Evolutionary conservation across 345 rosid genomes (phyloP).

Genomic region (Mallotus nudiflorus): DNA sequence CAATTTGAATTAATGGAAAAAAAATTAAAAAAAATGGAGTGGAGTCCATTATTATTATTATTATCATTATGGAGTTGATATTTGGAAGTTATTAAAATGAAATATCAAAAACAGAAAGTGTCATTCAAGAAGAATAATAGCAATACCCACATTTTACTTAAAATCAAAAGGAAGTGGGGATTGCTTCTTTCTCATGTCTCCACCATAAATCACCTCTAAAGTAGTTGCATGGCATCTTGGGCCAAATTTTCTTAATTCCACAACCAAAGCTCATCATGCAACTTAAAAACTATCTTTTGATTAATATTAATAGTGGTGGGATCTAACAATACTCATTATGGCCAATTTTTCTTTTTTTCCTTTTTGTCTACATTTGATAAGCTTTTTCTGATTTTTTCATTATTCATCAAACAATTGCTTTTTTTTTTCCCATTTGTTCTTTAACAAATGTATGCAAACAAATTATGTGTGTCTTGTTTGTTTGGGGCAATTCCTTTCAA

Average conservation of each 20-base stretch:
- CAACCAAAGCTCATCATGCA: not conserved
- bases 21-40: too few relatives aligned
- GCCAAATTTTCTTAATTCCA: not conserved
- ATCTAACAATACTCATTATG: not conserved
- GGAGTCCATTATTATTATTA: too few relatives aligned
- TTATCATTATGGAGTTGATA: too few relatives aligned
- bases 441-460: constrained; percentile 4
- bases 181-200: not conserved
- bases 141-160: not conserved
- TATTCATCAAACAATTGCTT: not conserved
- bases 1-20: too few relatives aligned
- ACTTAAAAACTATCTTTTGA: not conserved
- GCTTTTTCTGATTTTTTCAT: constrained; percentile 10
- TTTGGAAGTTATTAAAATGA: too few relatives aligned
- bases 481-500: not conserved
- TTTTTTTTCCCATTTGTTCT: not conserved
- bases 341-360: not conserved
- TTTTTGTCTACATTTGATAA: constrained; percentile 12
- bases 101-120: not conserved
- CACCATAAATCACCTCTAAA: not conserved
- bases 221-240: not conserved
- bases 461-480: not conserved
- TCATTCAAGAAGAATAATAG: not conserved
- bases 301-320: constrained; percentile 9
- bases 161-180: not conserved